Evolutionary conservation across 768 basidiomycete species (phyloP), one percentile per base, ranked within the genome.

Genomic region (Agrocybe praecox): DNA sequence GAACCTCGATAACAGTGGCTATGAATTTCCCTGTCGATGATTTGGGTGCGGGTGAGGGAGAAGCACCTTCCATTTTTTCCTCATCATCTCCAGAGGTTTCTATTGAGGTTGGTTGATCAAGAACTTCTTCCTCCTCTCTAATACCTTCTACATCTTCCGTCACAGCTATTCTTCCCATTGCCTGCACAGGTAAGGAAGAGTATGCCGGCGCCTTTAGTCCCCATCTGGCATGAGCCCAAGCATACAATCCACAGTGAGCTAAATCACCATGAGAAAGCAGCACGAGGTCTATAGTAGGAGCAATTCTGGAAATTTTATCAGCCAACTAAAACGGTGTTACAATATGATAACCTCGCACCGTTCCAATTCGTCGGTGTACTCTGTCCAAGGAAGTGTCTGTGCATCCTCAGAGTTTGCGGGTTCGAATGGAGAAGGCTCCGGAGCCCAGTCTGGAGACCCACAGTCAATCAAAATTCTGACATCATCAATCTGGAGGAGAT

Each of bases 201-300:
- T 98, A 99, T 18, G 94, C 87, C 2, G 95, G 94, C 19, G 95
- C 95, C 57, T 83, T 88, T 42, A 98, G 80, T 19, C 88, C 88
- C 89, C 93, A 95, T 69, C 84, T 81, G 17, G 94, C 83, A 69
- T 92, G 83, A 6, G 97, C 95, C 71, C 92, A 98, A 11, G 97
- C 87, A 67, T 93, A 95, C n/a, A 98, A 78, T 15, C 96, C 96
- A 23, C 89, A 83, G 67, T 97, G 95, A 0, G 85, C 78, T 12
- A 97, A 80, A 64, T 96, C 94, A 1, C 95, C 96, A 74, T 98
- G 95, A 0, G 96, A 97, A 47, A 98, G 82, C 19, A 99, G 82
- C 24, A 98, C 93, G 46, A 99, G 86, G 69, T 94, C 92, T 56
- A 98, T 76, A 6, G 86, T 80, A 2, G 95, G 88, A 0, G 95